Conservation (phyloP, 768 basidiomycete species). For the Leccinum olivaceopallidum region DNA sequence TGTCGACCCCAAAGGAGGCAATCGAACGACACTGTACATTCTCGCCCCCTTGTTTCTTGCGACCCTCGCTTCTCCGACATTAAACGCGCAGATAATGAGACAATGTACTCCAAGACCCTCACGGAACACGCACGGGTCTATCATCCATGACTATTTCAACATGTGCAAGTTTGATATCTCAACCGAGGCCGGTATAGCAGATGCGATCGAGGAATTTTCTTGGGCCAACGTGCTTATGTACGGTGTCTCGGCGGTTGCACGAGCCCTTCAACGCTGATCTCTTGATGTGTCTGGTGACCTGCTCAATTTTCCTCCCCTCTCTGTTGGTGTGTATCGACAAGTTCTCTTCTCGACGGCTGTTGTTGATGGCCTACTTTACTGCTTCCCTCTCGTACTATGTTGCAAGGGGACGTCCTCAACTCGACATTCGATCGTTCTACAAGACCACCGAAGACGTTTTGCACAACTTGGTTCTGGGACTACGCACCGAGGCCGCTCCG, state of each 20-base stretch:
- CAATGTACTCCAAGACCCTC: conserved; percentile 30
- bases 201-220: conserved; percentile 61
- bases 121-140: conserved; percentile 32
- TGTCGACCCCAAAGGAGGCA: conserved; percentile 10
- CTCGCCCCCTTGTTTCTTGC: conserved; percentile 49
- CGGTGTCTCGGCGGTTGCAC: conserved; percentile 47
- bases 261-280: conserved; percentile 66
- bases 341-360: conserved; percentile 24
- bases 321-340: conserved; percentile 31
- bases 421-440: conserved; percentile 35
- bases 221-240: conserved; percentile 60
- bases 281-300: conserved; percentile 73
- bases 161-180: conserved; percentile 47
- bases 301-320: conserved; percentile 59
- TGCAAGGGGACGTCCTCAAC: conserved; percentile 33
- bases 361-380: conserved; percentile 33
- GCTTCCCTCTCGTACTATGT: conserved; percentile 32
- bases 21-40: conserved; percentile 45
- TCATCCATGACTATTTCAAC: conserved; percentile 42
- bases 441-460: conserved; percentile 29
- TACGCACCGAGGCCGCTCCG: conserved; percentile 21
- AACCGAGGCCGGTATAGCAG: conserved; percentile 38
- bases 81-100: conserved; percentile 28
- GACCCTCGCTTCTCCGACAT: conserved; percentile 41
- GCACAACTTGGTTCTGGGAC: conserved; percentile 33